These are phyloP conservation scores for Nicotiana tabacum DNA, from an alignment of 257 asterid species.

Conservation along the genomic window DNA sequence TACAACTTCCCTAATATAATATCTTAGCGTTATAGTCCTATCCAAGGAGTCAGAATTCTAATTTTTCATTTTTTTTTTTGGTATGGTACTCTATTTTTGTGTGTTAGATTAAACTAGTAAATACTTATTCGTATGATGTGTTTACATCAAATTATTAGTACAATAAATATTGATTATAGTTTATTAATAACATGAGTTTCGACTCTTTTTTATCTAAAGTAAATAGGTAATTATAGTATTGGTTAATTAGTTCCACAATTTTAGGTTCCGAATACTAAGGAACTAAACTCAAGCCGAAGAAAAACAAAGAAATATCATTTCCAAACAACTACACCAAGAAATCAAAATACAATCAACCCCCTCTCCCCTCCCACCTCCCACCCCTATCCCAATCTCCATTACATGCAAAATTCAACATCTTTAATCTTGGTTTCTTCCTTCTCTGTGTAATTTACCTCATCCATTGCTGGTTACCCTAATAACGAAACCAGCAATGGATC, in stretches of 20 bases:
- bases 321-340: background rate
- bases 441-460: background rate
- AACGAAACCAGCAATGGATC: background rate
- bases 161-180: too few relatives aligned
- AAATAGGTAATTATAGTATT: background rate
- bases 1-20: too few relatives aligned
- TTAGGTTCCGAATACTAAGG: background rate
- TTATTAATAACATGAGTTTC: background rate
- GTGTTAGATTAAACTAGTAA: too few relatives aligned
- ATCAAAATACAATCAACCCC: background rate
- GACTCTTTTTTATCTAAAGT: background rate
- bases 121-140: too few relatives aligned
- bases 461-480: constrained; percentile 1
- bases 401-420: background rate
- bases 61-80: too few relatives aligned
- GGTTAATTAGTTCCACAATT: background rate
- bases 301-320: background rate
- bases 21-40: too few relatives aligned
- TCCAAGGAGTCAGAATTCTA: too few relatives aligned
- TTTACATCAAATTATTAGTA: too few relatives aligned
- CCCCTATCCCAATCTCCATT: background rate
- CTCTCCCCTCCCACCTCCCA: background rate
- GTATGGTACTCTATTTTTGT: too few relatives aligned
- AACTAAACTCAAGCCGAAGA: constrained; percentile 1
- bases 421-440: background rate